Base-by-base conservation (phyloP, 768 basidiomycete genomes). In the Strobilomyces dryophilus region DNA sequence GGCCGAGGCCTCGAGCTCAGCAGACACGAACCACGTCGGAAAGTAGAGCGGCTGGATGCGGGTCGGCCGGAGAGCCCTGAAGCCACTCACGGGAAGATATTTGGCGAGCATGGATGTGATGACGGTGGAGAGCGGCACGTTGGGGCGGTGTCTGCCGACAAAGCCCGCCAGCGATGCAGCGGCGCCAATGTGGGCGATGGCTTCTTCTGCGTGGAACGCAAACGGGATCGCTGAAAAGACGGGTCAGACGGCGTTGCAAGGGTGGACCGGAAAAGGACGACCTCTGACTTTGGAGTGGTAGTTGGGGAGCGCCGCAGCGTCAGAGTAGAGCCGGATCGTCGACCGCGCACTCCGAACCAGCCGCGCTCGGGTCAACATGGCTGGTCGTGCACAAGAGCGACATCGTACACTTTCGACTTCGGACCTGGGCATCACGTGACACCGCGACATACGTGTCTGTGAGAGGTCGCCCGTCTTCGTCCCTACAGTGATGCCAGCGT, bases 21-120 rank as follows among this genome's bases (percentile, higher is more conserved):
- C 80, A 57, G 81, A 79, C 29, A 85, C 66, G 29, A 82, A 70
- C 85, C 85, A 87, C 11, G 74, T 76, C 4, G 85, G 85, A 47
- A 83, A 79, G 61, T 85, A 87, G 3, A 82, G 66, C 8, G 83
- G 76, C 43, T 74, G 68, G 24, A 82, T 72, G 21, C 73, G 76
- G 12, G 67, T 63, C 21, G 84, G 83, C 45, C 61, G 73, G 5
- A 77, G 54, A 45, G 73, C 68, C 39, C 70, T 64, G 55, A 73
- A 71, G 5, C 73, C 73, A 29, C 73, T 62, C 21, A 60, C 62
- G 3, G 76, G 74, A 27, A 81, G 57, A 47, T 66, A 65, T 27
- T 70, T 69, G 17, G 74, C 71, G 36, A 74, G 61, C 65, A 56
- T 0, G 68, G 76, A 55, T 58, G 63, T 12, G 66, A 34, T 0